Percentiles rank a stretch among this genome's conserved stretches.
These are phyloP conservation scores for Verticillium zaregamsianum DNA, from an alignment of 2,329 filamentous ascomycete species.

Conservation along the genomic window DNA sequence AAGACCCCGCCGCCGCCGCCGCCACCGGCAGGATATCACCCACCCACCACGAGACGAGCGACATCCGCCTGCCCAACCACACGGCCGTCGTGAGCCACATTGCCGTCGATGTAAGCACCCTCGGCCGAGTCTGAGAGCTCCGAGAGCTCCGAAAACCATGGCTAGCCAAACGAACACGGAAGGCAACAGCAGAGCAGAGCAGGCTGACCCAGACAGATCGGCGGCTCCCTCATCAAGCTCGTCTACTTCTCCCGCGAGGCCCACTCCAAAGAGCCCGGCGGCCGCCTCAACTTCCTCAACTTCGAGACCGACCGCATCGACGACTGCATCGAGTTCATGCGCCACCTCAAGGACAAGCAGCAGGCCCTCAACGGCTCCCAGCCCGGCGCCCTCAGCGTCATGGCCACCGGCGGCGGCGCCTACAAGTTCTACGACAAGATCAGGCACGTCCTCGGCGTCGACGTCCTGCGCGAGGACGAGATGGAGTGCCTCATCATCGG, in stretches of 20 bases:
- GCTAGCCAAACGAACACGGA: not conserved
- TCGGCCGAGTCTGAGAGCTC: not conserved
- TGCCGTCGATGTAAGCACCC: slow-evolving; percentile 72
- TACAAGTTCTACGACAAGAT: slow-evolving; percentile 97
- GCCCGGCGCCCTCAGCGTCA: slow-evolving; percentile 75
- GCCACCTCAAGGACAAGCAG: slow-evolving; percentile 78
- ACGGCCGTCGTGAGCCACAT: slow-evolving; percentile 94
- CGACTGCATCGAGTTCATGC: slow-evolving; percentile 88
- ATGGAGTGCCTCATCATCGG: slow-evolving; percentile 97
- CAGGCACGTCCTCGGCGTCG: slow-evolving; percentile 74
- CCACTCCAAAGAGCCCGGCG: slow-evolving; percentile 73
- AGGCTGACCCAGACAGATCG: slow-evolving; percentile 62
- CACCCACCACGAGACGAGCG: slow-evolving; percentile 68
- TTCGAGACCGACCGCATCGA: slow-evolving; percentile 96
- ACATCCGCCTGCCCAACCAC: slow-evolving; percentile 95
- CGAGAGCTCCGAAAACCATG: not conserved
- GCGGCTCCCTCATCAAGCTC: slow-evolving; percentile 90
- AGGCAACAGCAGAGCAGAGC: not conserved
- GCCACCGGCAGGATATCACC: slow-evolving; percentile 42
- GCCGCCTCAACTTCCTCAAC: slow-evolving; percentile 88
- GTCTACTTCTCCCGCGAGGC: slow-evolving; percentile 95
- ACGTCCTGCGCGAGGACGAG: slow-evolving; percentile 90
- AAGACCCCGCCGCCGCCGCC: slow-evolving; percentile 21
- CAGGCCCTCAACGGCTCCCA: slow-evolving; percentile 68
- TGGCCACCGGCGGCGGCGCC: slow-evolving; percentile 93